Conservation (phyloP, 1,139 yeast genomes). For the Geotrichum bryndzae region DNA sequence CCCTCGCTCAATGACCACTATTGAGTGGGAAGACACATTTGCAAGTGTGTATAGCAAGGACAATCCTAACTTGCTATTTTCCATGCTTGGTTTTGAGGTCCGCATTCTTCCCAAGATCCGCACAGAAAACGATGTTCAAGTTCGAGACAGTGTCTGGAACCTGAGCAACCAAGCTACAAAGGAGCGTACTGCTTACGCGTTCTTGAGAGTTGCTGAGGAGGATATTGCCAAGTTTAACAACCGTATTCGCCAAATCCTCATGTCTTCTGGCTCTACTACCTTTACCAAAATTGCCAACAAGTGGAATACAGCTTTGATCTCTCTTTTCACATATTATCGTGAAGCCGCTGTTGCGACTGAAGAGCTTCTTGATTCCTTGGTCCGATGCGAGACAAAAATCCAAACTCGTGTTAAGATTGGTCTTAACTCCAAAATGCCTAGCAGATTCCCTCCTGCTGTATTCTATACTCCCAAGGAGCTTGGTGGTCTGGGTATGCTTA, state of each 20-base stretch:
- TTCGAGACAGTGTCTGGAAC: conserved; percentile 88
- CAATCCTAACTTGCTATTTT: conserved; percentile 79
- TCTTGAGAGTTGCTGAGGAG: conserved; percentile 70
- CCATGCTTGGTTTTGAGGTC: conserved; percentile 94
- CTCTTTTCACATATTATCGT: conserved; percentile 81
- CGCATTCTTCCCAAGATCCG: conserved; percentile 75
- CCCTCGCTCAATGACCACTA: conserved; percentile 65
- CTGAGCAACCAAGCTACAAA: conserved; percentile 63
- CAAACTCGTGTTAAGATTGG: conserved; percentile 95
- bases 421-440: conserved; percentile 95
- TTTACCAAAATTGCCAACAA: conserved; percentile 91
- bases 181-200: conserved; percentile 88
- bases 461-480: conserved; percentile 95
- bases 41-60: conserved; percentile 87
- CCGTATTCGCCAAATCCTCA: conserved; percentile 79
- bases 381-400: conserved; percentile 86
- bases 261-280: conserved; percentile 95
- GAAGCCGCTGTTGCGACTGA: conserved; percentile 90
- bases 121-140: conserved; percentile 36
- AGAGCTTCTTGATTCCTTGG: conserved; percentile 69
- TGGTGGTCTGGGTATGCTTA: conserved; percentile 96
- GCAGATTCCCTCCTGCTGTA: conserved; percentile 97
- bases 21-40: conserved; percentile 76
- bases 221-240: conserved; percentile 78
- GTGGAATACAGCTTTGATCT: conserved; percentile 91